Conservation (phyloP, 768 basidiomycete species). For the Naganishia kalamii region DNA sequence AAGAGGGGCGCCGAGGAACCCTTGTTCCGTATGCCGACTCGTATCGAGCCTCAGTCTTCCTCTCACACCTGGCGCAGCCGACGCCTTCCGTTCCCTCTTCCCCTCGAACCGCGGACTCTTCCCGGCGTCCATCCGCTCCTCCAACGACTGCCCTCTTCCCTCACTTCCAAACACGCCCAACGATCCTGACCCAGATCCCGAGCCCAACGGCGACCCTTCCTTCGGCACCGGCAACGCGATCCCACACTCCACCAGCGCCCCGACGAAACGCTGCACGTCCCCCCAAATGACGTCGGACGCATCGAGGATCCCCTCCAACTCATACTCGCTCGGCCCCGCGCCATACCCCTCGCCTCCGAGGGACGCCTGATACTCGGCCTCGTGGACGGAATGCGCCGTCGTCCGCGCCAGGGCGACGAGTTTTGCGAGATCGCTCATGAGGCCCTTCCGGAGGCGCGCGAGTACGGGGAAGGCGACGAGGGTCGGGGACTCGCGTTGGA, state of each 20-base stretch:
- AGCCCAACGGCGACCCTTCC: conserved; percentile 1
- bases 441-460: conserved; percentile 69
- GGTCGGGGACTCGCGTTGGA: conserved; percentile 70
- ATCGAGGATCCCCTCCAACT: conserved; percentile 71
- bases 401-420: conserved; percentile 53
- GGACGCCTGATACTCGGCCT: background rate
- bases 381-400: conserved; percentile 6
- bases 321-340: conserved; percentile 49
- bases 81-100: background rate
- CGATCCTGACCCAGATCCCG: background rate
- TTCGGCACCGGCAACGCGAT: conserved; percentile 40
- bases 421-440: conserved; percentile 70
- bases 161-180: background rate
- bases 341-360: conserved; percentile 39
- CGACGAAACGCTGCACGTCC: conserved; percentile 69
- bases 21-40: background rate
- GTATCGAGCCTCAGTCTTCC: conserved; percentile 1
- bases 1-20: background rate
- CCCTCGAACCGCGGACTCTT: background rate
- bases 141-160: background rate
- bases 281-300: conserved; percentile 74
- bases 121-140: background rate
- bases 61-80: conserved; percentile 11
- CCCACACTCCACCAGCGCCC: conserved; percentile 44
- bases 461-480: conserved; percentile 63